phyloP scores from a whole-genome alignment of 306 rosid genomes.

The Malus fusca region DNA sequence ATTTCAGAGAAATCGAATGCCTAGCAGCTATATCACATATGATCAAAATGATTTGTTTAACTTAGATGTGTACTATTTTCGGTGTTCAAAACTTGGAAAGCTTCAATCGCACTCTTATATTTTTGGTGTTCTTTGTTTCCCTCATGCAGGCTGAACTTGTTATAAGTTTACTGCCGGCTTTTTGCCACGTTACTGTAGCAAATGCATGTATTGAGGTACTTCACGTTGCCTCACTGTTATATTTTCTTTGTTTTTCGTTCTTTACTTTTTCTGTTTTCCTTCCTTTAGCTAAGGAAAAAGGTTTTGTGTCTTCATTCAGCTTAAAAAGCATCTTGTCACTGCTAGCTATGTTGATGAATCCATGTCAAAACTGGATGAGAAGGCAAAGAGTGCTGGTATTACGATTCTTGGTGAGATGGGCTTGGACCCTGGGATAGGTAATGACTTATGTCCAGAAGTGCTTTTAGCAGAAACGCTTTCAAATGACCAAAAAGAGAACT shows the following conservation, averaged over 20 bases:
- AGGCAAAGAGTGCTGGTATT: constrained; percentile 71
- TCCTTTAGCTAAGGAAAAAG: constrained; percentile 1
- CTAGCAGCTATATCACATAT: no score
- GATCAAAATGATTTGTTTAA: no score
- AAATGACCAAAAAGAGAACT: no score
- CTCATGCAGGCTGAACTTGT: constrained; percentile 76
- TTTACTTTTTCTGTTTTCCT: neutral
- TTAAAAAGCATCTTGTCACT: constrained; percentile 78
- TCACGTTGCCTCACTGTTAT: constrained; percentile 14
- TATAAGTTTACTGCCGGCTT: constrained; percentile 73
- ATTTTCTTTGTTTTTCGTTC: neutral
- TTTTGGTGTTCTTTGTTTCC: neutral
- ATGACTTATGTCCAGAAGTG: neutral
- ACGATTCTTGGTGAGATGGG: constrained; percentile 98
- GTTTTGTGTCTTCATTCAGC: constrained; percentile 44
- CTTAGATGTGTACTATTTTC: no score
- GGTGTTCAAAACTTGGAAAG: neutral
- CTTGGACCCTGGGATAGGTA: constrained; percentile 98
- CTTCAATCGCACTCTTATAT: constrained; percentile 2
- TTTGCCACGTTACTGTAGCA: constrained; percentile 72
- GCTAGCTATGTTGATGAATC: constrained; percentile 91
- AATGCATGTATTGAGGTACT: constrained; percentile 85
- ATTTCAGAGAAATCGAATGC: neutral
- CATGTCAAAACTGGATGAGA: constrained; percentile 59
- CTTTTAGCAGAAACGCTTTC: no score